These are phyloP conservation scores for Xanthoceras sorbifolium DNA, from an alignment of 345 rosid species.

Conservation along the genomic window DNA sequence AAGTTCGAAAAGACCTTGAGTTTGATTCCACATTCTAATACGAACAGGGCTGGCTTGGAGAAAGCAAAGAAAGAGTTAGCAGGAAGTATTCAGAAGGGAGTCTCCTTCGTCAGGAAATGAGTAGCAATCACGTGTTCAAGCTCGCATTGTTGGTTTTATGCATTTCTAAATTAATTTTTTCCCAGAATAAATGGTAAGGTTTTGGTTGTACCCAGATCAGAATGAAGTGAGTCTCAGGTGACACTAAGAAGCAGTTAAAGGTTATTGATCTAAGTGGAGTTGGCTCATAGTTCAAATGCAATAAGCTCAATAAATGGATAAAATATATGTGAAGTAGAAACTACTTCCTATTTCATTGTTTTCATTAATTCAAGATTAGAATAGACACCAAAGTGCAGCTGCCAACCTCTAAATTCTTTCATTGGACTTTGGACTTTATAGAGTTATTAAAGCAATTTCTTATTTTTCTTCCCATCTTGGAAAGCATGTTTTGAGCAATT, in stretches of 20 bases:
- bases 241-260: neutral
- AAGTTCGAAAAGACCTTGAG: neutral
- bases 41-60: constrained; percentile 67
- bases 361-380: neutral
- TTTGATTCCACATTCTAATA: neutral
- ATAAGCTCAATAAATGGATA: constrained; percentile 13
- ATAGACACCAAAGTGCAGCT: neutral
- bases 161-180: neutral
- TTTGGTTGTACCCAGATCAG: neutral
- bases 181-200: constrained; percentile 21
- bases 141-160: neutral
- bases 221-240: neutral
- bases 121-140: neutral
- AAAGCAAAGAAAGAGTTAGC: constrained; percentile 87
- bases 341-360: neutral
- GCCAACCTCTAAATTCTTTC: neutral
- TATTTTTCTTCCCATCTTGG: neutral
- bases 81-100: constrained; percentile 79
- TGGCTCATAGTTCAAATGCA: constrained; percentile 16
- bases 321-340: constrained; percentile 8
- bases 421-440: neutral
- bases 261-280: neutral
- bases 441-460: neutral
- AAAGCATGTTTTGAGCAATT: neutral
- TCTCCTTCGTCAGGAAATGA: constrained; percentile 66